Percentiles rank a stretch among this genome's conserved stretches.
These are phyloP conservation scores for Metschnikowia chrysomelidarum DNA, from an alignment of 805 yeast genomes.

Conservation along the genomic window DNA sequence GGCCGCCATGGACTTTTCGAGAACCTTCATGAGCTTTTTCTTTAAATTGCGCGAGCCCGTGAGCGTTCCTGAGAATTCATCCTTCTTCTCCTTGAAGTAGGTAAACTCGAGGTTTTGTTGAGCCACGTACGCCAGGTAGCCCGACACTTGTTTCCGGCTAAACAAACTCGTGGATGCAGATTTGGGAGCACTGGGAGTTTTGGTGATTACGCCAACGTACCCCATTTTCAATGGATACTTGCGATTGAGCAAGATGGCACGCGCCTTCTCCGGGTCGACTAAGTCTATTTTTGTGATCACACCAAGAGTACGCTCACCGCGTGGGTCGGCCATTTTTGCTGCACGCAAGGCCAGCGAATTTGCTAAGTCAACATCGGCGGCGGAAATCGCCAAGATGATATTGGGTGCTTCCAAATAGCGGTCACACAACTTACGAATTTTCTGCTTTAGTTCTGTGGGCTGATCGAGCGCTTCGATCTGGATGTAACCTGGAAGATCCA, in stretches of 20 bases:
- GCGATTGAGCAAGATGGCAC: slow-evolving; percentile 63
- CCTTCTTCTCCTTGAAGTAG: slow-evolving; percentile 64
- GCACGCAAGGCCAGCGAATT: slow-evolving; percentile 94
- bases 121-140: slow-evolving; percentile 62
- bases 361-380: slow-evolving; percentile 97
- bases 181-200: slow-evolving; percentile 52
- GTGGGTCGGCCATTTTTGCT: slow-evolving; percentile 84
- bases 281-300: slow-evolving; percentile 92
- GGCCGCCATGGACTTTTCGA: slow-evolving; percentile 88
- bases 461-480: slow-evolving; percentile 97
- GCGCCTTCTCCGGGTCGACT: slow-evolving; percentile 75
- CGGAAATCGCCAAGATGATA: slow-evolving; percentile 90
- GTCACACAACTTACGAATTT: slow-evolving; percentile 77
- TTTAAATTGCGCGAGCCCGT: slow-evolving; percentile 77
- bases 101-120: slow-evolving; percentile 57
- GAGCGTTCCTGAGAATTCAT: slow-evolving; percentile 58
- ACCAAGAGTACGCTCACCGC: slow-evolving; percentile 94
- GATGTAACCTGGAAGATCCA: slow-evolving; percentile 96
- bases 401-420: slow-evolving; percentile 88
- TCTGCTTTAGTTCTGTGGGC: slow-evolving; percentile 76
- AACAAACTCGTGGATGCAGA: slow-evolving; percentile 37
- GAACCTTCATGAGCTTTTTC: slow-evolving; percentile 76
- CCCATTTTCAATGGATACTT: slow-evolving; percentile 95
- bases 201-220: slow-evolving; percentile 96
- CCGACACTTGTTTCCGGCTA: slow-evolving; percentile 43